Conservation (phyloP, 805 yeast species). For the Wickerhamomyces subpelliculosus region DNA sequence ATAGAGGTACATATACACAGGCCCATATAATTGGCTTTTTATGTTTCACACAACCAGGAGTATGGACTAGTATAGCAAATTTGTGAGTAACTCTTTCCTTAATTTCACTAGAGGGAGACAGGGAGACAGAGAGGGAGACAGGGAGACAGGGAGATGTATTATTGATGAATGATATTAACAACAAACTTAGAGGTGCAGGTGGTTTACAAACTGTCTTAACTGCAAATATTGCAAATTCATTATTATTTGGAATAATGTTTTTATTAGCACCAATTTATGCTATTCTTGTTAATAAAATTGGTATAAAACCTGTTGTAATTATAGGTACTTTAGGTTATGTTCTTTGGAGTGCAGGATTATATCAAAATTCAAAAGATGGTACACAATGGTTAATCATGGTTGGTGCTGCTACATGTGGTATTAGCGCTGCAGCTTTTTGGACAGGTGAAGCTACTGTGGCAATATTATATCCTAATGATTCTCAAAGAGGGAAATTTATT, state of each 20-base stretch:
- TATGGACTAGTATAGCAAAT: conserved; percentile 15
- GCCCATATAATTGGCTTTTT: conserved; percentile 16
- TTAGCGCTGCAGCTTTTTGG: conserved; percentile 23
- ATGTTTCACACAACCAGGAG: conserved; percentile 21
- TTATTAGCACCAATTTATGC: conserved; percentile 16
- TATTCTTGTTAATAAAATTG: conserved; percentile 16
- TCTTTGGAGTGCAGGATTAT: conserved; percentile 21
- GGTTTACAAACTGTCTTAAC: conserved; percentile 15
- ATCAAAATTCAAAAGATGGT: conserved; percentile 21
- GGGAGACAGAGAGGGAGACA: too few relatives aligned
- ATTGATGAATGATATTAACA: too few relatives aligned
- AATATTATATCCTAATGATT: conserved; percentile 17
- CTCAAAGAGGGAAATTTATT: conserved; percentile 19
- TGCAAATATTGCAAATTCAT: conserved; percentile 12
- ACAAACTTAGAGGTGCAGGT: too few relatives aligned
- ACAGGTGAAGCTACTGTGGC: conserved; percentile 23
- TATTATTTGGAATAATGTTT: conserved; percentile 19
- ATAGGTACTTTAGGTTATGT: conserved; percentile 22
- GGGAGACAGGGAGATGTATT: too few relatives aligned
- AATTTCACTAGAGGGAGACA: too few relatives aligned
- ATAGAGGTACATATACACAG: conserved; percentile 8
- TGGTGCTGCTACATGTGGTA: conserved; percentile 20
- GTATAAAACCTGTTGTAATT: conserved; percentile 13
- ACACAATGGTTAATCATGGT: conserved; percentile 18
- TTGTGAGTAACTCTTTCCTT: too few relatives aligned